phyloP scores from a whole-genome alignment of 1,284 basidiomycete species.

The Amylostereum chailletii region DNA sequence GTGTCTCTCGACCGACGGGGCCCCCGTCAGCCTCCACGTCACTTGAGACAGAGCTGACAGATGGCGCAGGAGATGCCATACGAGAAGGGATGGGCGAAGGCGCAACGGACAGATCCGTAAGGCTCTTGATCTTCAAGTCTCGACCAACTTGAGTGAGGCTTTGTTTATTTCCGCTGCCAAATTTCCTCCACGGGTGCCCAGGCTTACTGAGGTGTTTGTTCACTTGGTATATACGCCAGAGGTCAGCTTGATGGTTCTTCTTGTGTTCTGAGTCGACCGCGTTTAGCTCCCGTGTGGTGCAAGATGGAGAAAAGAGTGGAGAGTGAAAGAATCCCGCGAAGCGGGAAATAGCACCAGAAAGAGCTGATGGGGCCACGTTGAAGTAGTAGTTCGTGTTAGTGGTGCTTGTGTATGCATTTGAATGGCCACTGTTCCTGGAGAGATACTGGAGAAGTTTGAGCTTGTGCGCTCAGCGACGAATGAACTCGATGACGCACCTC shows the following conservation, averaged over 20 bases:
- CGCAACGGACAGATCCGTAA: conserved; percentile 22
- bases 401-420: conserved; percentile 93
- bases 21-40: conserved; percentile 69
- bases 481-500: conserved; percentile 38
- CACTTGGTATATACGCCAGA: conserved; percentile 96
- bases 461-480: conserved; percentile 2
- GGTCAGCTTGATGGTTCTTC: conserved; percentile 94
- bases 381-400: conserved; percentile 95
- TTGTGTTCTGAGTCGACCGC: conserved; percentile 98
- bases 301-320: conserved; percentile 86
- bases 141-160: conserved; percentile 71
- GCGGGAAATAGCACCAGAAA: conserved; percentile 80
- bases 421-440: conserved; percentile 83
- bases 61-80: conserved; percentile 55
- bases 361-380: conserved; percentile 80
- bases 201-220: conserved; percentile 82
- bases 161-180: conserved; percentile 87
- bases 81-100: conserved; percentile 46
- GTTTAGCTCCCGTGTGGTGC: conserved; percentile 91
- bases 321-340: conserved; percentile 94
- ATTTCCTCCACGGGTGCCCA: conserved; percentile 88
- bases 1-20: conserved; percentile 76
- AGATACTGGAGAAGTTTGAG: conserved; percentile 52
- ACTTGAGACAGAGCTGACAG: conserved; percentile 39
- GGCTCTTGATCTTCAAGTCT: conserved; percentile 40